Evolutionary conservation across 2,329 filamentous ascomycete species (phyloP).

Genomic region (Plectosphaerella plurivora): DNA sequence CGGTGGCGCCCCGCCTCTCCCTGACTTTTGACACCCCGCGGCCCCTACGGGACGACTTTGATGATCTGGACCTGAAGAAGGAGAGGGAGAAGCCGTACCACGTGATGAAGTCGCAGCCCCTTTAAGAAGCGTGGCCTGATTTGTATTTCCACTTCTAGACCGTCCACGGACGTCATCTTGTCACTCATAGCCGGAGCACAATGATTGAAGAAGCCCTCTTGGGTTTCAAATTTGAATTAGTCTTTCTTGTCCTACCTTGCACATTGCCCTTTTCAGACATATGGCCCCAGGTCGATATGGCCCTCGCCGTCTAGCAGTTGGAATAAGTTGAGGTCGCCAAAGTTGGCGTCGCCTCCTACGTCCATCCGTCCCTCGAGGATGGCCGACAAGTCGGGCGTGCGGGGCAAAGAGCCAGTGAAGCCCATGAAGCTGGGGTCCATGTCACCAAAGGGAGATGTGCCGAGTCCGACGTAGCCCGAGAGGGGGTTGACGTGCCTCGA

Average conservation of each 20-base stretch:
- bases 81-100: background rate
- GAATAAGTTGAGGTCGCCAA: constrained; percentile 44
- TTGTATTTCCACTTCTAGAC: background rate
- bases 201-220: background rate
- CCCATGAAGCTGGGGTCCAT: constrained; percentile 33
- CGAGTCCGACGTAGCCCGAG: constrained; percentile 15
- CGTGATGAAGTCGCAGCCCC: constrained; percentile 3
- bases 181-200: background rate
- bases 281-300: constrained; percentile 45
- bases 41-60: background rate
- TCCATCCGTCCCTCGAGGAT: constrained; percentile 29
- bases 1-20: background rate
- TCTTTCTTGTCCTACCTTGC: background rate
- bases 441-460: constrained; percentile 27
- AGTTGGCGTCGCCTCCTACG: constrained; percentile 33
- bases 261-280: constrained; percentile 17
- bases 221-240: no score
- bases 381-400: constrained; percentile 35
- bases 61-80: background rate
- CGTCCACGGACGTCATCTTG: background rate
- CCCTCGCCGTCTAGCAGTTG: constrained; percentile 46
- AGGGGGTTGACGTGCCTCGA: background rate
- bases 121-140: background rate
- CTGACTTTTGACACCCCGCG: background rate
- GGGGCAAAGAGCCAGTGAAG: constrained; percentile 29